These are phyloP conservation scores for Plasmodium billcollinsi DNA, from an alignment of 169 alveolate genomes.

Conservation along the genomic window DNA sequence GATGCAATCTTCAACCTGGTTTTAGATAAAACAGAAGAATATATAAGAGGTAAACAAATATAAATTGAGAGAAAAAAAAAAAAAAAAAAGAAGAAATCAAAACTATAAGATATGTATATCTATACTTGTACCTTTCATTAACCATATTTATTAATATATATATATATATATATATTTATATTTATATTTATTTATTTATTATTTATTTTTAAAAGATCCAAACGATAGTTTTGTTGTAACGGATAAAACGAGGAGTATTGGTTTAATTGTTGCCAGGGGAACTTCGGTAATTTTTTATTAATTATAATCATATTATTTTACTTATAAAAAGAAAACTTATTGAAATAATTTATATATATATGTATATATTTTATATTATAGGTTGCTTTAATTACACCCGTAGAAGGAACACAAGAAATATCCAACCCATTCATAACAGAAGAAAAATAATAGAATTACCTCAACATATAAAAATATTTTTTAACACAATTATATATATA, in stretches of 20 bases:
- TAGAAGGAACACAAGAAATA: constrained; percentile 90
- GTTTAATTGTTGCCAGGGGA: constrained; percentile 93
- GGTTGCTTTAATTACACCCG: constrained; percentile 89
- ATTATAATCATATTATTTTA: neutral
- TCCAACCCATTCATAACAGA: constrained; percentile 86
- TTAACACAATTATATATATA: too few species aligned
- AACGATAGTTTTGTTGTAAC: constrained; percentile 85
- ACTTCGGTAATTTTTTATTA: constrained; percentile 85
- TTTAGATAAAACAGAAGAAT: constrained; percentile 92
- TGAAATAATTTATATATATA: too few species aligned
- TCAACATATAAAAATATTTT: too few species aligned
- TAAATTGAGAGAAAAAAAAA: neutral
- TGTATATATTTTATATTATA: constrained; percentile 19
- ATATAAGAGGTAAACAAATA: constrained; percentile 85
- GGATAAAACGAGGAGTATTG: constrained; percentile 88
- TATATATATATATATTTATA: neutral
- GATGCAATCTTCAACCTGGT: constrained; percentile 92
- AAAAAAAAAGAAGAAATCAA: neutral
- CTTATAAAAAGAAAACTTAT: too few species aligned
- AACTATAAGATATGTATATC: neutral
- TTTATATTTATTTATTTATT: neutral
- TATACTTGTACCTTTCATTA: neutral
- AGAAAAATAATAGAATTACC: constrained; percentile 18
- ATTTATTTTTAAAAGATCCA: constrained; percentile 80
- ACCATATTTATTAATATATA: neutral